Percentiles rank a stretch among this genome's conserved stretches.
Conservation (phyloP, 306 rosid species). For the Sphenostylis stenocarpa region DNA sequence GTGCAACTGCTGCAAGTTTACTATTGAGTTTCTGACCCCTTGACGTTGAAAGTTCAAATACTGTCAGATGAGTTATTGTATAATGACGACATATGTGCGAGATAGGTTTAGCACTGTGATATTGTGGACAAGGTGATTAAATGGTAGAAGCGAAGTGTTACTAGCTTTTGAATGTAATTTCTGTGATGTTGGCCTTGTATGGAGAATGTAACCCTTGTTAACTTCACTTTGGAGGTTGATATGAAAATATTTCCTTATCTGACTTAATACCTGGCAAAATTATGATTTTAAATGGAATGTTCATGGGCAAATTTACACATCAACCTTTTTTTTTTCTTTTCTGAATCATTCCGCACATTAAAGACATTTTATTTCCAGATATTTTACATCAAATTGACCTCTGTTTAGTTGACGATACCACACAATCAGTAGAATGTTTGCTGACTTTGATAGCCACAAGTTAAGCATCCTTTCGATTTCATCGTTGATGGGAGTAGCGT, state of each 20-base stretch:
- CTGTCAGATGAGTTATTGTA: conserved; percentile 28
- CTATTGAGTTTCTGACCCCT: conserved; percentile 34
- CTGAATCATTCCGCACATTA: neutral
- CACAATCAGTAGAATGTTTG: neutral
- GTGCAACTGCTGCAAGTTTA: conserved; percentile 34
- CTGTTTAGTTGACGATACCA: neutral
- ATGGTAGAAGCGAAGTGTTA: neutral
- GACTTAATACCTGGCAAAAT: neutral
- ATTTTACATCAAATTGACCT: neutral
- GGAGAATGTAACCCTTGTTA: conserved; percentile 15
- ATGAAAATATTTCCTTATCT: neutral
- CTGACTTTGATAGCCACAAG: neutral
- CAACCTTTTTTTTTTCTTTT: neutral
- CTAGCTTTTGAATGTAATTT: neutral
- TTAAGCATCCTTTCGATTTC: conserved; percentile 6
- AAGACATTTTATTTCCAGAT: neutral
- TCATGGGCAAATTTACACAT: neutral
- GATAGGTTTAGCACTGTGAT: conserved; percentile 22
- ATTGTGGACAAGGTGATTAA: conserved; percentile 28
- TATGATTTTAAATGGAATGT: conserved; percentile 8
- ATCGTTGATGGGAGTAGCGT: neutral
- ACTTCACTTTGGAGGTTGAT: conserved; percentile 5
- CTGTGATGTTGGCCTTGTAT: neutral
- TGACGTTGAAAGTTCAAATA: conserved; percentile 20
- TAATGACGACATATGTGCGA: conserved; percentile 12